Conservation (phyloP, 495 filamentous ascomycete genomes). For the Stereocaulon alpinum region DNA sequence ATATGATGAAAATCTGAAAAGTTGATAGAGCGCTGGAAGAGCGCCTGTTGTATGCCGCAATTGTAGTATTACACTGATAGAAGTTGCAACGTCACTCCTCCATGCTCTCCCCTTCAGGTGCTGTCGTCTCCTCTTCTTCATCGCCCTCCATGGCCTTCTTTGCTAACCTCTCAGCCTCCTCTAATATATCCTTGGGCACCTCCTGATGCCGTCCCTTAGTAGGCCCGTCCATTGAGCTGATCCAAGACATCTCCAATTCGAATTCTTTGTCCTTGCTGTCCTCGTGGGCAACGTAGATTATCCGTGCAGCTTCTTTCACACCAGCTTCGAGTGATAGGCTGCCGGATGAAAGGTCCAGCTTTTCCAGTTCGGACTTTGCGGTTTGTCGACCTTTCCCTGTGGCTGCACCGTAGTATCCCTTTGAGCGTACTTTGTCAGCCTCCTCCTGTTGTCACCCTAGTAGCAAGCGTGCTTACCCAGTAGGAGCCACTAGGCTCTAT, state of each 20-base stretch:
- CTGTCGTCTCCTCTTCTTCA: slow-evolving; percentile 60
- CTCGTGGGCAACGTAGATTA: slow-evolving; percentile 93
- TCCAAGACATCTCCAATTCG: slow-evolving; percentile 98
- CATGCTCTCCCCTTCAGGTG: slow-evolving; percentile 56
- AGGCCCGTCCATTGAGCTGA: slow-evolving; percentile 69
- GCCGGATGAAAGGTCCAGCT: slow-evolving; percentile 73
- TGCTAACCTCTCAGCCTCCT: slow-evolving; percentile 84
- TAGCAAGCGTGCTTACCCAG: slow-evolving; percentile 50
- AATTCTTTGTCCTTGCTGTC: slow-evolving; percentile 99
- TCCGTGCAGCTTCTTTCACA: slow-evolving; percentile 91
- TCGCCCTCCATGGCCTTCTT: slow-evolving; percentile 65
- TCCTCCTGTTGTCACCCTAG: neutral
- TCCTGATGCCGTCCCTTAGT: slow-evolving; percentile 85
- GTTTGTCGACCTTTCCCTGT: slow-evolving; percentile 93
- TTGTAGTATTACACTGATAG: slow-evolving; percentile 18
- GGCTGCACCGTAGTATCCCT: slow-evolving; percentile 95
- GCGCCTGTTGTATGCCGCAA: slow-evolving; percentile 5
- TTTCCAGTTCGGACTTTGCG: slow-evolving; percentile 95
- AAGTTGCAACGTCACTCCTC: slow-evolving; percentile 46
- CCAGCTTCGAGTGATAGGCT: slow-evolving; percentile 72
- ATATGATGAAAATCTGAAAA: neutral
- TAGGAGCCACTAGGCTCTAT: slow-evolving; percentile 93
- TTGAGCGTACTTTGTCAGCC: slow-evolving; percentile 3
- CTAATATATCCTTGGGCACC: slow-evolving; percentile 76
- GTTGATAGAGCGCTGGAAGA: neutral